Conservation (phyloP, 257 asterid genomes). For the Cinchona pubescens region DNA sequence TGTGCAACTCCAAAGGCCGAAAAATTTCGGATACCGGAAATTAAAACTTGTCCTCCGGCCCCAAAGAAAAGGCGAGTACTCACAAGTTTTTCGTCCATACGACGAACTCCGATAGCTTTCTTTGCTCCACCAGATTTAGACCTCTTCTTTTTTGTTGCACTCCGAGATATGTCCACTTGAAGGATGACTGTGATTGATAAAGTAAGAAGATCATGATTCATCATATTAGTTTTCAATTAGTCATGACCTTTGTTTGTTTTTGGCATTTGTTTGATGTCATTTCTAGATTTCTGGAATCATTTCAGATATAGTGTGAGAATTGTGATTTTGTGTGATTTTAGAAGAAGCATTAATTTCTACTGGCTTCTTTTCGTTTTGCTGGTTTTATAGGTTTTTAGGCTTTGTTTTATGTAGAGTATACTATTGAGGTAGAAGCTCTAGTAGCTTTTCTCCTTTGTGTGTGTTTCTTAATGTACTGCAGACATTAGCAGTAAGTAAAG, state of each 20-base stretch:
- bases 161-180: slow-evolving; percentile 54
- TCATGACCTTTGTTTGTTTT: neutral
- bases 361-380: neutral
- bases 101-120: slow-evolving; percentile 41
- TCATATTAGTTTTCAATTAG: neutral
- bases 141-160: slow-evolving; percentile 55
- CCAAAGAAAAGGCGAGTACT: slow-evolving; percentile 58
- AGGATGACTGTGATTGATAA: neutral
- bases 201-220: slow-evolving; percentile 13
- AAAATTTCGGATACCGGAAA: slow-evolving; percentile 59
- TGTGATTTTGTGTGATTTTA: slow-evolving; percentile 17
- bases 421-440: slow-evolving; percentile 10
- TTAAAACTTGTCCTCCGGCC: slow-evolving; percentile 73
- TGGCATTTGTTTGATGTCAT: neutral
- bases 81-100: slow-evolving; percentile 27
- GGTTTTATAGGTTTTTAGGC: neutral
- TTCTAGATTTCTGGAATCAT: neutral
- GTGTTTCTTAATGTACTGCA: slow-evolving; percentile 11
- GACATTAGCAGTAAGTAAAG: neutral
- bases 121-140: slow-evolving; percentile 73
- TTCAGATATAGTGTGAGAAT: slow-evolving; percentile 11
- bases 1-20: slow-evolving; percentile 67
- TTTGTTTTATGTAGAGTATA: slow-evolving; percentile 21
- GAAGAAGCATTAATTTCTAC: neutral
- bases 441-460: neutral